These are phyloP conservation scores for Colletotrichum godetiae DNA, from an alignment of 2,329 filamentous ascomycete species.

Conservation along the genomic window DNA sequence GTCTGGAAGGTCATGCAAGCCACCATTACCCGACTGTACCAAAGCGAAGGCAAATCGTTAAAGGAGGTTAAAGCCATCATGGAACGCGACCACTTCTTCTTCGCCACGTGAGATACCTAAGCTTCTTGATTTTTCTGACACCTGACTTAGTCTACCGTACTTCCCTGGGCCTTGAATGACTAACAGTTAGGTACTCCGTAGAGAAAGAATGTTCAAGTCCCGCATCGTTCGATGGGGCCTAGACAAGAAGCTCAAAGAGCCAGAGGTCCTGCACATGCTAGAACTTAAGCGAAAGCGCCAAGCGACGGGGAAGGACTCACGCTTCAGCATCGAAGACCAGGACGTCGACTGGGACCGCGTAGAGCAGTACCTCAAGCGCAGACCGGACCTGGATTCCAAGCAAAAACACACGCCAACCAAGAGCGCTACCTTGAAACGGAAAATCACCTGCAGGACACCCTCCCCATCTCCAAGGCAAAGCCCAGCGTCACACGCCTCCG, in stretches of 20 bases:
- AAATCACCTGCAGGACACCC: background rate
- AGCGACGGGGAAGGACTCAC: background rate
- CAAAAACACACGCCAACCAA: background rate
- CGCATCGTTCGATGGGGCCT: background rate
- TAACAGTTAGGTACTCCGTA: background rate
- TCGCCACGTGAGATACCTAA: background rate
- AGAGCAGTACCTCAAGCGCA: background rate
- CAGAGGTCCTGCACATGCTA: background rate
- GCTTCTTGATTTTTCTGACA: too few species aligned
- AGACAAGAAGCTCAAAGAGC: background rate
- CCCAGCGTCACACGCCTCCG: too few species aligned
- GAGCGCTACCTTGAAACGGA: background rate
- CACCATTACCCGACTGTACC: background rate
- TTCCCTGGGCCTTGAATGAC: too few species aligned
- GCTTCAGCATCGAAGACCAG: conserved; percentile 11
- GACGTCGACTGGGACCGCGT: conserved; percentile 7
- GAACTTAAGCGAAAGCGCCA: background rate
- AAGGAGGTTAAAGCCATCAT: background rate
- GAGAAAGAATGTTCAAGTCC: background rate
- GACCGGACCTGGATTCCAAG: background rate
- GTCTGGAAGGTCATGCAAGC: background rate
- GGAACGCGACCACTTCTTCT: background rate
- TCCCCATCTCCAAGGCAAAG: background rate
- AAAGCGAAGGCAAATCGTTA: background rate
- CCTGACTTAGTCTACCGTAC: too few species aligned